These are phyloP conservation scores for Cornus controversa DNA, from an alignment of 148 eudicot genomes.

Conservation along the genomic window DNA sequence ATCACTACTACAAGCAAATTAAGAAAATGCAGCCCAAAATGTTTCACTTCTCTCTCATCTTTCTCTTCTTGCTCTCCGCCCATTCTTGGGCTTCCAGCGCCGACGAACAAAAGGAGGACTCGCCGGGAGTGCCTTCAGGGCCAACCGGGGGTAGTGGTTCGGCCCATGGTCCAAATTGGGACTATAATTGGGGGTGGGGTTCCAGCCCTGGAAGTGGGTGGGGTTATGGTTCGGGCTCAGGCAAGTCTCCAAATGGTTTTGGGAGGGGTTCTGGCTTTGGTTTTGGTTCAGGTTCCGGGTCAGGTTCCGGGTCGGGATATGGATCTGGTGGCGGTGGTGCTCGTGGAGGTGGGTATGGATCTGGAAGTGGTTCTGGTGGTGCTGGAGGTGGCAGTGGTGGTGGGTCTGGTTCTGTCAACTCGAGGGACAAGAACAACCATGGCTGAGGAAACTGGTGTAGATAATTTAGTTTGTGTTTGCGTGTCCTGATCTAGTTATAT, in stretches of 20 bases:
- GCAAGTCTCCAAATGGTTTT: constrained; percentile 53
- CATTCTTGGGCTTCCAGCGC: constrained; percentile 8
- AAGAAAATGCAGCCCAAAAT: constrained; percentile 4
- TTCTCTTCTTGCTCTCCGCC: constrained; percentile 25
- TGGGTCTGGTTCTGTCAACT: constrained; percentile 15
- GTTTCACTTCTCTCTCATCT: constrained; percentile 10
- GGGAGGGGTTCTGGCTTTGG: constrained; percentile 69
- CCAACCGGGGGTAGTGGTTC: constrained; percentile 45
- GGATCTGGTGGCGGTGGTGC: constrained; percentile 33
- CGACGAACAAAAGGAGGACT: constrained; percentile 11
- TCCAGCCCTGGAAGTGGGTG: constrained; percentile 56
- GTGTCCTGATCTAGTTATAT: neutral
- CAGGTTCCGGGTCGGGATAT: constrained; percentile 46
- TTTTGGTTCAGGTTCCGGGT: constrained; percentile 61
- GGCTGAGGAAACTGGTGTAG: neutral
- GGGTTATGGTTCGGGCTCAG: constrained; percentile 81
- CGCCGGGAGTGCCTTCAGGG: constrained; percentile 5
- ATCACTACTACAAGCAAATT: neutral
- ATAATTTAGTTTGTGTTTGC: neutral
- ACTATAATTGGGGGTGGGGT: constrained; percentile 77
- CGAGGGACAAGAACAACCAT: neutral
- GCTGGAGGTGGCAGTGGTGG: constrained; percentile 29
- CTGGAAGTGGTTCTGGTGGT: constrained; percentile 31
- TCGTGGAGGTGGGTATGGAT: constrained; percentile 36
- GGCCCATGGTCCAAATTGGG: constrained; percentile 72